These are phyloP conservation scores for Arachis stenosperma DNA, from an alignment of 306 rosid genomes.

Conservation along the genomic window DNA sequence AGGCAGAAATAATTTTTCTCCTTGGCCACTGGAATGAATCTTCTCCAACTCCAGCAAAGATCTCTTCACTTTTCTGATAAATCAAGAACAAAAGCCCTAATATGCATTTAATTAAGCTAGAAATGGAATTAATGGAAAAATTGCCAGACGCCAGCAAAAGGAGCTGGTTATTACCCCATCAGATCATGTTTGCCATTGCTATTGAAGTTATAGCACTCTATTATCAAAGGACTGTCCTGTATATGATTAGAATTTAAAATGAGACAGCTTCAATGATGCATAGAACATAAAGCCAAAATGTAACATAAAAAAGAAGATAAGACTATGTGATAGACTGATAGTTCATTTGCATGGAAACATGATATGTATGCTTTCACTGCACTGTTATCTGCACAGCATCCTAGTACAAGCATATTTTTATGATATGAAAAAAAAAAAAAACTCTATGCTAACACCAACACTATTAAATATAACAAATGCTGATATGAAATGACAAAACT, in stretches of 20 bases:
- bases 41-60: slow-evolving; percentile 73
- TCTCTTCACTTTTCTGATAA: slow-evolving; percentile 64
- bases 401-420: neutral
- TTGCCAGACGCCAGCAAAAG: slow-evolving; percentile 15
- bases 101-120: slow-evolving; percentile 25
- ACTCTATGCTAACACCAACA: neutral
- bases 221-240: slow-evolving; percentile 73
- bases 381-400: neutral
- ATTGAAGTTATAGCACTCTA: slow-evolving; percentile 80
- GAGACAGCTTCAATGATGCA: slow-evolving; percentile 13
- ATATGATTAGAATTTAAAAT: slow-evolving; percentile 40
- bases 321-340: neutral
- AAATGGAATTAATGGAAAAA: slow-evolving; percentile 10
- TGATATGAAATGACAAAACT: slow-evolving; percentile 3
- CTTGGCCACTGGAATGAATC: slow-evolving; percentile 56
- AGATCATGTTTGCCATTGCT: slow-evolving; percentile 80
- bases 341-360: neutral
- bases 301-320: neutral
- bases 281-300: slow-evolving; percentile 2
- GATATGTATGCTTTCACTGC: neutral
- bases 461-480: neutral
- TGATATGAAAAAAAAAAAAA: neutral
- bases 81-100: slow-evolving; percentile 31
- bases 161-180: slow-evolving; percentile 60
- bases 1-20: slow-evolving; percentile 54